phyloP scores from a whole-genome alignment of 2,329 filamentous ascomycete species.

The Aspergillus pseudoterreus region DNA sequence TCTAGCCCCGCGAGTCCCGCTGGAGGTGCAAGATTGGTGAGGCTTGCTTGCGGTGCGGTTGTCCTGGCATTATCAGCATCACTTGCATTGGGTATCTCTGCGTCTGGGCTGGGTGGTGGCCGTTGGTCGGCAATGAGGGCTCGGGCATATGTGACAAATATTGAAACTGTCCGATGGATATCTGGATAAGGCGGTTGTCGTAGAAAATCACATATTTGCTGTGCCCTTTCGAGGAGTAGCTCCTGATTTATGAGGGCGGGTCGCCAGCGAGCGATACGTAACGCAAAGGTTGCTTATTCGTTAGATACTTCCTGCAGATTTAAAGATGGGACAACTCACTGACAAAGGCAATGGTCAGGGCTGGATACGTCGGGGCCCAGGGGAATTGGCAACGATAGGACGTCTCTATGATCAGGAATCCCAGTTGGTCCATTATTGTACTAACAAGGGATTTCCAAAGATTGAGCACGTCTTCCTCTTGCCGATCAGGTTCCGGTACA shows the following conservation, averaged over 20 bases:
- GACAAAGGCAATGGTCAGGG: slow-evolving; percentile 33
- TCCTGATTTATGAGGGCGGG: slow-evolving; percentile 29
- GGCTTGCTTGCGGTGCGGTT: not conserved
- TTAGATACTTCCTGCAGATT: slow-evolving; percentile 7
- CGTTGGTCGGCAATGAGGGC: slow-evolving; percentile 29
- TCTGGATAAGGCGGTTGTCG: slow-evolving; percentile 36
- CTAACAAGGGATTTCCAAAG: slow-evolving; percentile 31
- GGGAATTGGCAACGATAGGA: slow-evolving; percentile 31
- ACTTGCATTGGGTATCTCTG: slow-evolving; percentile 6
- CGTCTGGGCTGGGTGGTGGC: slow-evolving; percentile 9
- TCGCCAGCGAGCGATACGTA: slow-evolving; percentile 32
- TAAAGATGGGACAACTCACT: slow-evolving; percentile 22
- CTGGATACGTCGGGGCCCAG: slow-evolving; percentile 34
- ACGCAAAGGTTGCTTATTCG: slow-evolving; percentile 28
- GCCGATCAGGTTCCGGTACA: slow-evolving; percentile 17
- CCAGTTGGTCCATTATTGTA: slow-evolving; percentile 31
- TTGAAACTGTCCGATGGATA: slow-evolving; percentile 35
- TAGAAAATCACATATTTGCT: slow-evolving; percentile 31
- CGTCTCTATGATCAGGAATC: slow-evolving; percentile 28
- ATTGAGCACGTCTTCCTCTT: slow-evolving; percentile 17
- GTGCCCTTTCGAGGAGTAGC: slow-evolving; percentile 27
- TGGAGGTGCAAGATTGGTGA: not conserved
- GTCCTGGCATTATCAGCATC: slow-evolving; percentile 12
- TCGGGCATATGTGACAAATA: slow-evolving; percentile 34
- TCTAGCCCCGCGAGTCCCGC: slow-evolving; percentile 1